phyloP scores from a whole-genome alignment of 371 early-diverging fungal species.

The Zychaea mexicana region DNA sequence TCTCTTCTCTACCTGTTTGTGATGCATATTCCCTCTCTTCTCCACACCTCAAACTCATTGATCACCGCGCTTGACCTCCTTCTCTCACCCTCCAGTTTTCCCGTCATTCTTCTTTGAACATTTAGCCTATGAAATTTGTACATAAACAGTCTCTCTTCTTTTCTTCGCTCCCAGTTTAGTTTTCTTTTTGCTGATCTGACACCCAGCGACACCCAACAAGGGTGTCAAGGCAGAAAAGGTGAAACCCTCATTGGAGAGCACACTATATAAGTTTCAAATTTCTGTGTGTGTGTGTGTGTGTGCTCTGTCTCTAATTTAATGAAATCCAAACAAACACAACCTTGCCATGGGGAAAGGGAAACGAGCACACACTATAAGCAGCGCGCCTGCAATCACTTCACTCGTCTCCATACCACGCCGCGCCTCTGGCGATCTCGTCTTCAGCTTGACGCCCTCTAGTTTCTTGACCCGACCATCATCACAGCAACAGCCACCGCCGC shows the following conservation, averaged over 20 bases:
- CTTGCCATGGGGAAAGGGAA: conserved; percentile 35
- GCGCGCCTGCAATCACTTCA: conserved; percentile 7
- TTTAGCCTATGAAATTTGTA: not conserved
- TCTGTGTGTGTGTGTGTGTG: too few relatives aligned
- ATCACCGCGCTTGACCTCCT: not conserved
- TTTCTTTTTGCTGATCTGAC: not conserved
- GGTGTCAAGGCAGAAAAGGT: not conserved
- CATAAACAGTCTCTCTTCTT: not conserved
- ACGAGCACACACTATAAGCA: conserved; percentile 34
- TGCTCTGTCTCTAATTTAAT: too few relatives aligned
- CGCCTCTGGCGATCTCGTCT: not conserved
- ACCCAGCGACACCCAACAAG: not conserved
- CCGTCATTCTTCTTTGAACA: not conserved
- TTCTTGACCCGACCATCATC: not conserved
- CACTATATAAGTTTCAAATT: too few relatives aligned
- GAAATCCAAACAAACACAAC: not conserved
- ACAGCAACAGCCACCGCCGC: not conserved
- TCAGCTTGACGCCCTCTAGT: not conserved
- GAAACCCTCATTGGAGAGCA: not conserved
- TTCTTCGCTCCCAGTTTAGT: not conserved
- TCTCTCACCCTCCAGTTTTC: not conserved
- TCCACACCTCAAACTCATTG: not conserved
- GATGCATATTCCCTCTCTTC: not conserved
- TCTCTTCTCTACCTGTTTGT: conserved; percentile 3
- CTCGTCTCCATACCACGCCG: not conserved